Base-by-base conservation (phyloP, 1,139 yeast genomes). In the Wickerhamomyces sp. region DNA sequence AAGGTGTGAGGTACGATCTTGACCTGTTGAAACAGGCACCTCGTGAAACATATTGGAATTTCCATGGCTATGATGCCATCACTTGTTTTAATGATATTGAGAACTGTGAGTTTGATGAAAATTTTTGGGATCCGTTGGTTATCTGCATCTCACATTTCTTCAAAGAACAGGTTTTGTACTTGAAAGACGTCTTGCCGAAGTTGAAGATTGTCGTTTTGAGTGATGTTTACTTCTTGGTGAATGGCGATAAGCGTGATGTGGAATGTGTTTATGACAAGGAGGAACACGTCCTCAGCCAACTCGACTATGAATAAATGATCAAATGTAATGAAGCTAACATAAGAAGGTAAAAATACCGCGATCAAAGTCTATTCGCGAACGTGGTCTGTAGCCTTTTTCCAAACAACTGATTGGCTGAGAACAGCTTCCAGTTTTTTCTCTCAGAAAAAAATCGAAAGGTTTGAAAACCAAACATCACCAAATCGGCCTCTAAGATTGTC, bases 141-240 rank as follows among this genome's bases (percentile, higher is more conserved):
- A 49, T 43, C 16, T 57, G 57, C 23, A 49, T 65, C 4, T 54
- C 67, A 0, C 75, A 70, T 44, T 70, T 69, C 45, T 52, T 67
- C 41, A 51, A 52, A 23, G 46, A 19, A 32, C 36, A 29, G 11
- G 26, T 23, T n/a, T 18, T 13, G 16, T 30, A 17, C 14, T 19
- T 30, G 15, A 14, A 13, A 17, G 5, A 6, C 3, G 5, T 11
- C 3, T 15, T 28, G 14, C 31, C 31, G 2, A n/a, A 18, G 13
- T 14, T 28, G 21, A 19, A n/a, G 13, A 28, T 25, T 4, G 31
- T 28, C 3, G 16, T 28, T 5, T 16, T 28, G 6, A 28, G 31
- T 16, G 26, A 25, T 5, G 20, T 28, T 14, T 28, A 21, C 13
- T 28, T 28, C 16, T 7, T 19, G 11, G 22, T 28, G 7, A 9